phyloP scores from a whole-genome alignment of 192 early-diverging fungal species.

The Obelidium mucronatum region DNA sequence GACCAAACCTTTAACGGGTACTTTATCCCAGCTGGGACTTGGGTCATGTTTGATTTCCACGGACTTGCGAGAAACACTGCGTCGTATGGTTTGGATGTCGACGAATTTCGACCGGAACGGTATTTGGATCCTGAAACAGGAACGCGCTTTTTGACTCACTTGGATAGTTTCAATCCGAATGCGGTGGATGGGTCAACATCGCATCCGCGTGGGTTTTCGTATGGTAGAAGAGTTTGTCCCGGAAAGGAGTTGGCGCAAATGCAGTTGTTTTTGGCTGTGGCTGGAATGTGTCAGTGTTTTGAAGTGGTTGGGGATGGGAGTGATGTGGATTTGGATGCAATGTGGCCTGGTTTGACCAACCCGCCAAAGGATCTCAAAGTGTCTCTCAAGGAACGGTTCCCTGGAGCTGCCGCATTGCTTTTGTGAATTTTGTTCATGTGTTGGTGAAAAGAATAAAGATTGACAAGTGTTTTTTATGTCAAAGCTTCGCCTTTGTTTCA shows the following conservation, averaged over 20 bases:
- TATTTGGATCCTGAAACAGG: background rate
- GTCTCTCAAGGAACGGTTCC: background rate
- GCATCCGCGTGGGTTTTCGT: conserved; percentile 21
- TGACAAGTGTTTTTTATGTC: conserved; percentile 8
- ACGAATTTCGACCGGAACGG: conserved; percentile 7
- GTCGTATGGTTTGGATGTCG: conserved; percentile 6
- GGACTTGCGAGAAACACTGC: background rate
- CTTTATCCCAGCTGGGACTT: background rate
- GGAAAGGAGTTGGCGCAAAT: conserved; percentile 24
- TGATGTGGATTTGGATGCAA: conserved; percentile 13
- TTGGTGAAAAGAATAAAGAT: no score
- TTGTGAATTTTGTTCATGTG: no score
- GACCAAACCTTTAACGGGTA: conserved; percentile 1
- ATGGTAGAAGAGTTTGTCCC: conserved; percentile 16
- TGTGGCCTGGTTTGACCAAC: conserved; percentile 17
- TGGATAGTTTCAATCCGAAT: background rate
- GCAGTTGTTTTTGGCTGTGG: conserved; percentile 20
- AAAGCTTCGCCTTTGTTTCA: conserved; percentile 4
- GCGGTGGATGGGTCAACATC: background rate
- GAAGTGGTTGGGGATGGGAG: background rate
- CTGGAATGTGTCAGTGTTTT: background rate
- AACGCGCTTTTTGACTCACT: background rate
- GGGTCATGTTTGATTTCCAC: conserved; percentile 30
- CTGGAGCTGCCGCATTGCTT: background rate
- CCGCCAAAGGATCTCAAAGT: conserved; percentile 4